Evolutionary conservation across 2,329 filamentous ascomycete genomes (phyloP), one percentile per base, ranked within the genome.

Genomic region (Diplodia scrobiculata): DNA sequence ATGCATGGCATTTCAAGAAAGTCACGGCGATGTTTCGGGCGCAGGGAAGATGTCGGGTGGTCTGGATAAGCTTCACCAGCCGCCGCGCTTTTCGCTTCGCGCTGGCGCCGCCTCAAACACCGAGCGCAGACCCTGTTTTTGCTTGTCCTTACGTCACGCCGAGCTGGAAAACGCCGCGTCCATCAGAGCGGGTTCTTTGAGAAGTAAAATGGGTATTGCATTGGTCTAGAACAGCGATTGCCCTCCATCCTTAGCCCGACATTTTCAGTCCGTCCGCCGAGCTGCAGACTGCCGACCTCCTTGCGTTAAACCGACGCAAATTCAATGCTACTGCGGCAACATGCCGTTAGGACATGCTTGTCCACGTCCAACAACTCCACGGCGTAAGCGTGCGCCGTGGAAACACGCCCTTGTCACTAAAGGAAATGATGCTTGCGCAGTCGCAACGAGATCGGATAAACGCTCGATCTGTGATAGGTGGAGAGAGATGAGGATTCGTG

Each of bases 201-300:
- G 38, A 11, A 41, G 45, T 27, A 34, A n/a, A 48, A 32, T 60
- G 55, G 55, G 55, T 60, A 60, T 60, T 60, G 55, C 17, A 60
- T 60, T 60, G 38, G 29, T 60, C 55, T 60, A 48, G 25, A n/a
- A 25, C 38, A 32, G 29, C 13, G 25, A 38, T 48, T 19, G n/a
- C 17, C 25, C 55, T 9, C 38, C n/a, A 38, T 11, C 53, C n/a
- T 41, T 36, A 45, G 0, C n/a, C 41, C 17, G 41, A 19, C n/a
- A 9, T n/a, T 19, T 19, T 45, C 41, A 3, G n/a, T 19, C 41
- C 41, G 19, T 45, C 41, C 41, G n/a, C 41, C n/a, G 17, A 45
- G 17, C 17, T n/a, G n/a, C 1, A 45, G 17, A 4, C n/a, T 45
- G 41, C 41, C 6, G 7, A 7, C 38, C 38, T 45, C 17, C 41